Percentiles rank a stretch among this genome's conserved stretches.
These are phyloP conservation scores for Metschnikowia lunata DNA, from an alignment of 805 yeast species.

Conservation along the genomic window DNA sequence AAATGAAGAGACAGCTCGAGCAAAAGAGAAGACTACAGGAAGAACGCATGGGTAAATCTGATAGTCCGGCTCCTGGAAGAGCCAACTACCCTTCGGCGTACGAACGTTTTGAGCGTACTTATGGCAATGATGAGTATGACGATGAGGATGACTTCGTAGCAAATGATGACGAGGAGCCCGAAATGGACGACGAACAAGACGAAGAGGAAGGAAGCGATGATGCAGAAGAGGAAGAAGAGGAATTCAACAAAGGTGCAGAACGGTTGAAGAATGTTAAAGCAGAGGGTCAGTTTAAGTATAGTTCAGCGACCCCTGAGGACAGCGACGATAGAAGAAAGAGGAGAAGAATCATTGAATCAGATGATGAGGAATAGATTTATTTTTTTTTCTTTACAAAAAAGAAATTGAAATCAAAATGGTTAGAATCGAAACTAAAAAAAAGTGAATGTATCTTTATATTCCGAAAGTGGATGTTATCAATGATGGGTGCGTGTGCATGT, in stretches of 20 bases:
- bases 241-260: conserved; percentile 52
- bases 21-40: conserved; percentile 53
- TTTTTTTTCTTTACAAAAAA: too few species aligned
- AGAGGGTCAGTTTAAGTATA: conserved; percentile 52
- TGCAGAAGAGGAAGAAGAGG: conserved; percentile 46
- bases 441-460: too few species aligned
- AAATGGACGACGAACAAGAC: conserved; percentile 29
- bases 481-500: too few species aligned
- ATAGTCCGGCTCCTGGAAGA: conserved; percentile 25
- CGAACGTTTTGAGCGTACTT: conserved; percentile 35
- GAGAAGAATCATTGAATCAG: conserved; percentile 46
- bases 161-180: conserved; percentile 39
- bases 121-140: conserved; percentile 33
- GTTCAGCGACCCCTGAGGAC: conserved; percentile 27
- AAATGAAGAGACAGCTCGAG: conserved; percentile 63
- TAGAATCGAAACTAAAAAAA: neutral
- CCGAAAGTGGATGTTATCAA: too few species aligned
- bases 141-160: conserved; percentile 44
- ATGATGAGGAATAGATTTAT: conserved; percentile 42
- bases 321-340: conserved; percentile 35
- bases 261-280: conserved; percentile 52
- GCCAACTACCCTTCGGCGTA: conserved; percentile 28
- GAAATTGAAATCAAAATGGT: neutral
- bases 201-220: conserved; percentile 42
- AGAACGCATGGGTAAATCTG: conserved; percentile 52